Evolutionary conservation across 106 monocot species (phyloP).

Genomic region (Dendrobium nobile): DNA sequence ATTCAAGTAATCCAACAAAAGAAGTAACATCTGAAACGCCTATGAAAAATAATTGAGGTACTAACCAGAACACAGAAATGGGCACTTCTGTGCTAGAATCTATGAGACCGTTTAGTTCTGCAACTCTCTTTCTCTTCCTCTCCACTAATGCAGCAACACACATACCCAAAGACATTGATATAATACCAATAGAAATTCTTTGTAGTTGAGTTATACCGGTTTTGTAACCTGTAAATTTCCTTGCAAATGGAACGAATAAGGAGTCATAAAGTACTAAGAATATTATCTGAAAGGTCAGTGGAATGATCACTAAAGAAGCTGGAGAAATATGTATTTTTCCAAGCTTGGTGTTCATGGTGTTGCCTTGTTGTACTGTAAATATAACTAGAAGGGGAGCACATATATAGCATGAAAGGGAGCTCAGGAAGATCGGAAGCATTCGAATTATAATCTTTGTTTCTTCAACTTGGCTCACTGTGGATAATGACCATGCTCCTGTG

Average conservation of each 20-base stretch:
- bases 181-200: constrained; percentile 32
- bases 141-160: constrained; percentile 47
- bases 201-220: constrained; percentile 37
- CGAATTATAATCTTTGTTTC: constrained; percentile 50
- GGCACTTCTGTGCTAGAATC: constrained; percentile 11
- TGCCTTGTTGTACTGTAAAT: constrained; percentile 55
- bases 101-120: constrained; percentile 19
- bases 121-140: constrained; percentile 25
- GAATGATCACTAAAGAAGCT: constrained; percentile 35
- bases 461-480: constrained; percentile 52
- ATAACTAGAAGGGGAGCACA: constrained; percentile 27
- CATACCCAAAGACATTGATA: constrained; percentile 17
- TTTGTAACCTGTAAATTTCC: constrained; percentile 30
- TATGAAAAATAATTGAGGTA: constrained; percentile 41
- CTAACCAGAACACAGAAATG: constrained; percentile 60
- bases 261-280: constrained; percentile 46
- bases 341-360: constrained; percentile 47
- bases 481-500: constrained; percentile 39
- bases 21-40: constrained; percentile 46
- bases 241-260: constrained; percentile 33
- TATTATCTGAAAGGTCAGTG: constrained; percentile 28
- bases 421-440: constrained; percentile 52
- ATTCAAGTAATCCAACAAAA: constrained; percentile 59
- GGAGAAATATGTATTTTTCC: constrained; percentile 42
- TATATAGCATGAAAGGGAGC: constrained; percentile 29